A percentile compares a stretch with the other conserved stretches of the same genome.
phyloP scores from a whole-genome alignment of 768 basidiomycete genomes.

The Dictyophora rubrovolvata region DNA sequence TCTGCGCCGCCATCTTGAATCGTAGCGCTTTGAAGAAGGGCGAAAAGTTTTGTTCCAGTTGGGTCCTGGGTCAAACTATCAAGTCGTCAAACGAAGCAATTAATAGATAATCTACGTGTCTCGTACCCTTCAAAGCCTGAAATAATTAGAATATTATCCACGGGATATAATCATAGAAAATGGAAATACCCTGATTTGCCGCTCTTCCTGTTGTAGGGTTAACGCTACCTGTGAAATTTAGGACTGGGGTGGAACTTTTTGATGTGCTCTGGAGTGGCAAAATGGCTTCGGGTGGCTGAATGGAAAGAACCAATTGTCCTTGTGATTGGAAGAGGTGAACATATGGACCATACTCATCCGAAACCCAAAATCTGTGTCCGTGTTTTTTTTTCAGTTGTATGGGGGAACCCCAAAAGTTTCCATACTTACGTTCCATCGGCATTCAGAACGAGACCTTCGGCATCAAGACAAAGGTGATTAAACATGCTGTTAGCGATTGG shows the following conservation, averaged over 20 bases:
- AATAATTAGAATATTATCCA: not conserved
- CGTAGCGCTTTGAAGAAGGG: slow-evolving; percentile 51
- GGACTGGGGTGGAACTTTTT: slow-evolving; percentile 22
- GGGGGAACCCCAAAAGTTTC: not conserved
- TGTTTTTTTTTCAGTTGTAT: not conserved
- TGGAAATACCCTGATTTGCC: slow-evolving; percentile 40
- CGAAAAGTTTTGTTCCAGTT: slow-evolving; percentile 41
- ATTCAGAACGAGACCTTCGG: slow-evolving; percentile 49
- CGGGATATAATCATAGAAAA: not conserved
- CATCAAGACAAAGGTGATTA: slow-evolving; percentile 42
- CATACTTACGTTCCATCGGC: slow-evolving; percentile 44
- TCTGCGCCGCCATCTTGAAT: slow-evolving; percentile 52
- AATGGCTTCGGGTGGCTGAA: slow-evolving; percentile 48
- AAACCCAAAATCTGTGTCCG: slow-evolving; percentile 42
- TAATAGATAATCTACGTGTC: not conserved
- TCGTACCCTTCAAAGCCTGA: not conserved
- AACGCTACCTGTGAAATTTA: slow-evolving; percentile 41
- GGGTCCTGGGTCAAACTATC: slow-evolving; percentile 48
- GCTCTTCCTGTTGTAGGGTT: slow-evolving; percentile 44
- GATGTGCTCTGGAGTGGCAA: slow-evolving; percentile 31
- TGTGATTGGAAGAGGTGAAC: slow-evolving; percentile 42
- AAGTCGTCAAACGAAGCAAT: slow-evolving; percentile 27
- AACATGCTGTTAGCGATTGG: slow-evolving; percentile 34
- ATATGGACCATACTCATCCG: slow-evolving; percentile 63
- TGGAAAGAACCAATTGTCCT: slow-evolving; percentile 43